These are phyloP conservation scores for Tetracentron sinense DNA, from an alignment of 164 flowering plant species.

Conservation along the genomic window DNA sequence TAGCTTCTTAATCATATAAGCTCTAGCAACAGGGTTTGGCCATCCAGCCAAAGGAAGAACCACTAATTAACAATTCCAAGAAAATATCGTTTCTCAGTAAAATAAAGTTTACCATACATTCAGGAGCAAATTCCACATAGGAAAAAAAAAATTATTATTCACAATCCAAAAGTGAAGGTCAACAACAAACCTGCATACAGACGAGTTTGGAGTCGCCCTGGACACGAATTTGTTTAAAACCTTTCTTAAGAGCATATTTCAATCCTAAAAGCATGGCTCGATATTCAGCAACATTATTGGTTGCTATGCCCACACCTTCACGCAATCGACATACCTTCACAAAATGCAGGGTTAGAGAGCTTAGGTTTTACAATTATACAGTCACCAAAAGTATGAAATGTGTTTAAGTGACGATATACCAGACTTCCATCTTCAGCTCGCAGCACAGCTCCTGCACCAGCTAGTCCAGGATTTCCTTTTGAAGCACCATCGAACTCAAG, in stretches of 20 bases:
- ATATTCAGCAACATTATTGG: constrained; percentile 82
- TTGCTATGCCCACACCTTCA: constrained; percentile 73
- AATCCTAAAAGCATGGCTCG: constrained; percentile 67
- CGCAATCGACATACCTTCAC: constrained; percentile 68
- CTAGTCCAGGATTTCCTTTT: constrained; percentile 92
- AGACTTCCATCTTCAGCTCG: constrained; percentile 66
- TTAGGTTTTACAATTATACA: neutral
- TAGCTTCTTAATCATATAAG: neutral
- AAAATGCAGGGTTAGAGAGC: constrained; percentile 10
- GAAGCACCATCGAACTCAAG: constrained; percentile 97
- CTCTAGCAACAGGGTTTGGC: neutral
- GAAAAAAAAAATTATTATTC: no score
- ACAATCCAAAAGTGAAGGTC: neutral
- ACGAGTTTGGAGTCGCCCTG: constrained; percentile 87
- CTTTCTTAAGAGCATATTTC: constrained; percentile 65
- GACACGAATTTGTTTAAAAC: constrained; percentile 54
- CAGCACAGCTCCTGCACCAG: constrained; percentile 89
- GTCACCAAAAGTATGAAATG: constrained; percentile 5
- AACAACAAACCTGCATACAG: constrained; percentile 66
- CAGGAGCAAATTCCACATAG: no score
- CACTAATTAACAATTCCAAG: no score
- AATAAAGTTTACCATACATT: no score
- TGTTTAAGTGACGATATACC: constrained; percentile 33
- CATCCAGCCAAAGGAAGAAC: no score
- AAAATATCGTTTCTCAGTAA: no score